Conservation (phyloP, 345 rosid genomes). For the Eucalyptus sideroxylon region DNA sequence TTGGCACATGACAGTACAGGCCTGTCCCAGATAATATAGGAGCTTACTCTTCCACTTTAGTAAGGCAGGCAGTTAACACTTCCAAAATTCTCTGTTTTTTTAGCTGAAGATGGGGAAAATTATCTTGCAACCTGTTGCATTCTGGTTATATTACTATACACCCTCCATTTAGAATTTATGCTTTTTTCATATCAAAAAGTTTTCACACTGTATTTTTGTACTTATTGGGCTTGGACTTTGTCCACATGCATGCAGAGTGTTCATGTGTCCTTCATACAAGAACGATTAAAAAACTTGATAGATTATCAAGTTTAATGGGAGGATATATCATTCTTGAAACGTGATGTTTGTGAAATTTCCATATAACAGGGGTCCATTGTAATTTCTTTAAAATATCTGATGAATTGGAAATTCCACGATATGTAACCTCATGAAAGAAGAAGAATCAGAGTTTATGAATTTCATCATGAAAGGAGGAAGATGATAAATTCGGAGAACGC, state of each 20-base stretch:
- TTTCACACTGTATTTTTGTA: not conserved
- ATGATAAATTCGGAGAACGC: not conserved
- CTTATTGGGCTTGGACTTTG: not conserved
- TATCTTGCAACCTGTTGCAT: not conserved
- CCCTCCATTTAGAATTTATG: not conserved
- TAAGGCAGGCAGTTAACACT: not conserved
- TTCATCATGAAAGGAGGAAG: not conserved
- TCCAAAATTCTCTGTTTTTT: not conserved
- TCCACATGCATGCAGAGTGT: not conserved
- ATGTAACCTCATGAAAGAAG: not conserved
- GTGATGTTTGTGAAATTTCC: not conserved
- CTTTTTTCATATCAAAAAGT: not conserved
- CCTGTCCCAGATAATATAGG: not conserved
- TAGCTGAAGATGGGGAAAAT: not conserved
- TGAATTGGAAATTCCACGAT: not conserved
- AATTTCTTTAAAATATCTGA: not conserved
- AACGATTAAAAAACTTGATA: not conserved
- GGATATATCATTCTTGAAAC: not conserved
- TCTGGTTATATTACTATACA: not conserved
- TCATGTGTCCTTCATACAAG: not conserved
- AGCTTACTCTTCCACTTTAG: not conserved
- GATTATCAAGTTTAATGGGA: not conserved
- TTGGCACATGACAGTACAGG: not conserved
- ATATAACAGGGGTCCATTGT: not conserved
- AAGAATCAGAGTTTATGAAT: not conserved